Evolutionary conservation across 805 yeast genomes (phyloP), one percentile per base, ranked within the genome.

Genomic region (Candida parachauliodes): DNA sequence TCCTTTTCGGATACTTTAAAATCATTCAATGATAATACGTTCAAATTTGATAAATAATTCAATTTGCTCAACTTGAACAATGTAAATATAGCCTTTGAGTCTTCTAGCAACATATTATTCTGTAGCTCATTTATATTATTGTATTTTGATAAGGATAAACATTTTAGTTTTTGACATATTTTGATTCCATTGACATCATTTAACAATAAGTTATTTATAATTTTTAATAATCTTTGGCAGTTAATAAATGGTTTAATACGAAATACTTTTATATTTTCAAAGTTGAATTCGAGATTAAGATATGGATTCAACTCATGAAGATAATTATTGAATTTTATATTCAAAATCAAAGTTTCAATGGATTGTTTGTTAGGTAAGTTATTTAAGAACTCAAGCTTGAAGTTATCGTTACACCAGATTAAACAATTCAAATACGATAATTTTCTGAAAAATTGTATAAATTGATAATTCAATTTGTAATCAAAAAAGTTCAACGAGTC

Each of bases 401-500:
- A 65, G 38, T 48, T 64, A 38, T 50, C 65, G 45, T 44, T 51
- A 22, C 41, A 47, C 70, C 59, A 71, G 30, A 53, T 49, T 31
- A 57, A 49, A 40, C 65, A 68, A 34, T 42, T 47, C 36, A 57
- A 52, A 39, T 47, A 44, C 9, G 29, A 28, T 37, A 68, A 43
- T 1, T 43, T 45, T 1, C 30, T 33, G 35, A 71, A 58, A 22
- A 60, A 61, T 4, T 40, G 36, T 4, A 44, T 34, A 7, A 72
- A 50, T 24, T 37, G 45, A 21, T 43, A 45, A 18, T 54, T 50
- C 28, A 63, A 49, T 4, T 57, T 58, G 20, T 50, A 43, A 33
- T 69, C 70, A 40, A 57, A 55, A 0, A 60, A 51, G 28, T 63
- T 60, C 19, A 69, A 56, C 17, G 71, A 65, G 42, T 70, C 73